Conservation (phyloP, 192 early-diverging fungal species). For the Coemansia aciculifera region DNA sequence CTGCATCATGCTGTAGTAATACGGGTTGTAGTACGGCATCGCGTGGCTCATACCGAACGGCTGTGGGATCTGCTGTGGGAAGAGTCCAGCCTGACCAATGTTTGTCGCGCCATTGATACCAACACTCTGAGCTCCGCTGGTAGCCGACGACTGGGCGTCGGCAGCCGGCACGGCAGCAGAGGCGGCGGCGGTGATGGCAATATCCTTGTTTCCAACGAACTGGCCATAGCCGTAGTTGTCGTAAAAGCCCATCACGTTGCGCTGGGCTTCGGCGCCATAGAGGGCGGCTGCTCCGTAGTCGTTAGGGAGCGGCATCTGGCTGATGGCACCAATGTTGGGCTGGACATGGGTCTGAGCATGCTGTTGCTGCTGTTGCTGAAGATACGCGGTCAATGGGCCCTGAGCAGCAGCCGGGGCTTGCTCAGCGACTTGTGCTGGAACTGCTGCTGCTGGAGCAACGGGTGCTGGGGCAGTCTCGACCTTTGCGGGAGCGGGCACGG, state of each 20-base stretch:
- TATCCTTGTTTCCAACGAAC: constrained; percentile 50
- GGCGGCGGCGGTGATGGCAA: constrained; percentile 25
- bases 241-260: constrained; percentile 63
- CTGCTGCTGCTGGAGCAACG: constrained; percentile 18
- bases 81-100: constrained; percentile 46
- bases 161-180: constrained; percentile 35
- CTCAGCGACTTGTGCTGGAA: constrained; percentile 6
- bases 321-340: constrained; percentile 36
- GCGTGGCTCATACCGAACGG: constrained; percentile 60
- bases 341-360: constrained; percentile 25
- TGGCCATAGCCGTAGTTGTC: constrained; percentile 53
- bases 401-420: constrained; percentile 5
- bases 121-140: constrained; percentile 60
- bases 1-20: constrained; percentile 69
- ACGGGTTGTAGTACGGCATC: constrained; percentile 80
- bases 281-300: constrained; percentile 61
- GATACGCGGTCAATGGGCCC: constrained; percentile 6
- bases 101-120: constrained; percentile 57
- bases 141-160: constrained; percentile 52
- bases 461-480: constrained; percentile 18
- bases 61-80: constrained; percentile 57
- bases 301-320: constrained; percentile 57
- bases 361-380: constrained; percentile 52
- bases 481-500: constrained; percentile 8
- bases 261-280: constrained; percentile 67